Conservation (phyloP, 2,329 filamentous ascomycete genomes). For the Thelonectria olida region DNA sequence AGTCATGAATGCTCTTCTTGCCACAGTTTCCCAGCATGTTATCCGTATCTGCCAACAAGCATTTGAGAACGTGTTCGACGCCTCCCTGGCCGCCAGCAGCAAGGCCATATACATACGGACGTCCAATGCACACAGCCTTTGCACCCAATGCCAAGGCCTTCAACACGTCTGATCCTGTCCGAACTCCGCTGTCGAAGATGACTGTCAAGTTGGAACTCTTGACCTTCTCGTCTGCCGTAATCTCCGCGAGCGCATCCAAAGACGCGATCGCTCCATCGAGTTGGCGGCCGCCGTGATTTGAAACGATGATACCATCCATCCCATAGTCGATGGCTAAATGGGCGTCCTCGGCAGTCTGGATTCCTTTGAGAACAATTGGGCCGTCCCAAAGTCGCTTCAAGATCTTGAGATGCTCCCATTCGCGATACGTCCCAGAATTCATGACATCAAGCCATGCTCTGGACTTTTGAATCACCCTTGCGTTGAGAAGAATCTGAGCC, state of each 20-base stretch:
- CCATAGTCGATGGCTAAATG: constrained; percentile 48
- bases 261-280: constrained; percentile 54
- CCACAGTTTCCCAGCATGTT: constrained; percentile 65
- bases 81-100: constrained; percentile 52
- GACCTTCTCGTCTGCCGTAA: constrained; percentile 64
- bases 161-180: constrained; percentile 51
- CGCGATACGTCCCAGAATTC: constrained; percentile 55
- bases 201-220: constrained; percentile 58
- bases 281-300: no score
- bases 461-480: constrained; percentile 28
- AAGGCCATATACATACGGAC: constrained; percentile 50
- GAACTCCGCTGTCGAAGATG: constrained; percentile 57
- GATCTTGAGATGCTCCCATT: constrained; percentile 70
- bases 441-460: constrained; percentile 37
- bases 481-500: constrained; percentile 13
- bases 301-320: constrained; percentile 52
- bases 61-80: constrained; percentile 62
- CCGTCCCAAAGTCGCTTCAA: constrained; percentile 70
- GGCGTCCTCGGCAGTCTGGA: constrained; percentile 52
- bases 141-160: constrained; percentile 54
- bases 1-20: constrained; percentile 49
- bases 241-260: constrained; percentile 61
- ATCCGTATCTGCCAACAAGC: constrained; percentile 47
- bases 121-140: constrained; percentile 53
- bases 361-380: constrained; percentile 53